phyloP scores from a whole-genome alignment of 768 basidiomycete species.

The Floccularia luteovirens region DNA sequence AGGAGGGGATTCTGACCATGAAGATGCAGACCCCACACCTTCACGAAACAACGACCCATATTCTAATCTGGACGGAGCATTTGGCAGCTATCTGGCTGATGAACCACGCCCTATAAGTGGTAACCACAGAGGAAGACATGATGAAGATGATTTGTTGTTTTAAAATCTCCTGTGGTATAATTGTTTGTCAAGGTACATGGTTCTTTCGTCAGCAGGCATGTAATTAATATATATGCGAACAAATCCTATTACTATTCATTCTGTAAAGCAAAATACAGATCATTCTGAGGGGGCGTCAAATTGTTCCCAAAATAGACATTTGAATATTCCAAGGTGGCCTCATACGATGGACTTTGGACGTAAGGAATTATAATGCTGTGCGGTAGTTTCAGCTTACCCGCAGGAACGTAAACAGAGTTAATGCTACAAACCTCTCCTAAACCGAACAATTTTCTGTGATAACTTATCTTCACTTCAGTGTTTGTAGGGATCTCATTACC shows the following conservation, averaged over 20 bases:
- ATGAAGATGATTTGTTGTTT: constrained; percentile 66
- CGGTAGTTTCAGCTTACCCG: constrained; percentile 5
- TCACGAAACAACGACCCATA: constrained; percentile 58
- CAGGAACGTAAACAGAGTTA: constrained; percentile 1
- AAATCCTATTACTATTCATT: not conserved
- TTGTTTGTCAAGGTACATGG: too few species aligned
- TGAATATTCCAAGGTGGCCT: not conserved
- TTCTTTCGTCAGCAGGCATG: not conserved
- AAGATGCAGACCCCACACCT: constrained; percentile 3
- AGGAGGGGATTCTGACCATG: constrained; percentile 16
- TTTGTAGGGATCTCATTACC: constrained; percentile 20
- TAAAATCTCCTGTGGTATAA: too few species aligned
- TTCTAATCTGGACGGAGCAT: constrained; percentile 72
- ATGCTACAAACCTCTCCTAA: constrained; percentile 75
- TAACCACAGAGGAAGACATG: constrained; percentile 29
- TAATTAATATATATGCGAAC: not conserved
- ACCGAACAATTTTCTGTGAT: constrained; percentile 91
- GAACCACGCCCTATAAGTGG: constrained; percentile 59
- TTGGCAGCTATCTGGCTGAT: constrained; percentile 68
- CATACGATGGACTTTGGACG: constrained; percentile 36
- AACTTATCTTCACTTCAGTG: constrained; percentile 64
- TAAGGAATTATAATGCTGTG: constrained; percentile 84
- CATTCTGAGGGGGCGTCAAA: not conserved
- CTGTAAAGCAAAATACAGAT: not conserved
- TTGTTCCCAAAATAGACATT: not conserved